These are phyloP conservation scores for Mucor circinelloides DNA, from an alignment of 371 early-diverging fungal species.

Conservation along the genomic window DNA sequence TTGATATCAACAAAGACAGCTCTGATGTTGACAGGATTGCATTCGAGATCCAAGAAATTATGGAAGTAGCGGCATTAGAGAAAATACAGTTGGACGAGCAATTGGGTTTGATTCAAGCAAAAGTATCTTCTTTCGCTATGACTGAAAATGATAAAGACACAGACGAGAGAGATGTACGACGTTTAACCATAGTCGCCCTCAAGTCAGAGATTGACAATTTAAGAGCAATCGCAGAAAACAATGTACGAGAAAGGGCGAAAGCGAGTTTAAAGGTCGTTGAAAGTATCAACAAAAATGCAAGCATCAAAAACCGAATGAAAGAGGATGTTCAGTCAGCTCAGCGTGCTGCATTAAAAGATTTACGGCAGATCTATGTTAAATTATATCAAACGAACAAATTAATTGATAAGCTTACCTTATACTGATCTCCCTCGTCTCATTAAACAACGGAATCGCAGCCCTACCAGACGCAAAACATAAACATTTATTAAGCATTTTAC, in stretches of 20 bases:
- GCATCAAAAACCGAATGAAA: background rate
- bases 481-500: too few species aligned
- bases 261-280: background rate
- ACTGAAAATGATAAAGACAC: background rate
- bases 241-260: constrained; percentile 8
- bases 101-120: background rate
- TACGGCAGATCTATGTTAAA: background rate
- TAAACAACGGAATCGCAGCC: too few species aligned
- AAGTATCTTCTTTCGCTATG: background rate
- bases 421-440: too few species aligned
- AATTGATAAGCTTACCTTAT: background rate
- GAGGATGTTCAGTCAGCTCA: constrained; percentile 6
- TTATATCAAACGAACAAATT: constrained; percentile 3
- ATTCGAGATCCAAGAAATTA: constrained; percentile 6
- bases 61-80: background rate
- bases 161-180: background rate
- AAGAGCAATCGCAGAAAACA: constrained; percentile 10
- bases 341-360: background rate
- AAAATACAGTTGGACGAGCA: background rate
- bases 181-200: constrained; percentile 3
- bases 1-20: background rate
- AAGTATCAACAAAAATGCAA: background rate
- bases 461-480: too few species aligned
- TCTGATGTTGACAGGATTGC: background rate
- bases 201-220: constrained; percentile 14